Conservation (phyloP, 805 yeast genomes). For the Metschnikowia drakensbergensis region DNA sequence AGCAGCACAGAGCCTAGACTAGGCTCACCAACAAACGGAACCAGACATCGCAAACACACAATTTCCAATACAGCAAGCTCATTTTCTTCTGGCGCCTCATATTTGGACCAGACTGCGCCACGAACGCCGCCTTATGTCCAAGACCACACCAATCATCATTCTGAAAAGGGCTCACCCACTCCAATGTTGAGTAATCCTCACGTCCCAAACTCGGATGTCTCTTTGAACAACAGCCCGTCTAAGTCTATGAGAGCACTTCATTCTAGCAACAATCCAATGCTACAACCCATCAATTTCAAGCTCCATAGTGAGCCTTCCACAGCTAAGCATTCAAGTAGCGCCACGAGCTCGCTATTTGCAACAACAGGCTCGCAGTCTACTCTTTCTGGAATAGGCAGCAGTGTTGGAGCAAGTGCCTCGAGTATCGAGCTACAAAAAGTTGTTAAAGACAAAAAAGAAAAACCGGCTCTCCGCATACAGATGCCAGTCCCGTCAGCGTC, state of each 20-base stretch:
- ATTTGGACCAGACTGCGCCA: constrained; percentile 9
- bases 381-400: constrained; percentile 9
- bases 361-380: constrained; percentile 2
- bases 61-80: constrained; percentile 34
- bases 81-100: constrained; percentile 3
- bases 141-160: background rate
- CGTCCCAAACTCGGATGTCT: constrained; percentile 12
- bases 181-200: constrained; percentile 15
- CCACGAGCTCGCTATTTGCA: background rate
- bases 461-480: constrained; percentile 60
- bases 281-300: constrained; percentile 55
- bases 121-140: constrained; percentile 15
- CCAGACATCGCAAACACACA: constrained; percentile 36
- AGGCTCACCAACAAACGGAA: constrained; percentile 18
- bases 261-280: constrained; percentile 40
- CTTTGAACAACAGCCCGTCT: constrained; percentile 34
- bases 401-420: background rate
- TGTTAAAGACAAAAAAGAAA: constrained; percentile 33
- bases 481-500: constrained; percentile 67
- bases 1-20: constrained; percentile 34
- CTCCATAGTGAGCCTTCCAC: constrained; percentile 8
- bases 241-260: constrained; percentile 51
- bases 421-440: background rate
- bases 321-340: background rate
- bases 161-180: constrained; percentile 27